A percentile compares a stretch with the other conserved stretches of the same genome.
These are phyloP conservation scores for Psidium friedrichsthalianum DNA, from an alignment of 345 rosid genomes.

Conservation along the genomic window DNA sequence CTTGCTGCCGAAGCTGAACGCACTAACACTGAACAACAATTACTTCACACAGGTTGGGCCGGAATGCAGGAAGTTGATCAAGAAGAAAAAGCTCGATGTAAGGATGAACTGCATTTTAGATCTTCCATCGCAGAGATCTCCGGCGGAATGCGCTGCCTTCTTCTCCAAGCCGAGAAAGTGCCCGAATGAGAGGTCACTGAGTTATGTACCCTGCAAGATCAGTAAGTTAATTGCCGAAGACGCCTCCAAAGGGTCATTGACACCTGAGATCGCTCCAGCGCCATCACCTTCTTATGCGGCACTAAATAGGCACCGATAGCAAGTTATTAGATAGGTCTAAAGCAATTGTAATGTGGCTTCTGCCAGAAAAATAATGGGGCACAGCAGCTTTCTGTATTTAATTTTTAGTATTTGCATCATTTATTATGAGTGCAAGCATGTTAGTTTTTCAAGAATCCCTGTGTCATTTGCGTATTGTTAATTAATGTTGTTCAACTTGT, in stretches of 20 bases:
- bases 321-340: not conserved
- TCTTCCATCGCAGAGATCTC: constrained; percentile 32
- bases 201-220: constrained; percentile 22
- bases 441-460: not conserved
- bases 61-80: constrained; percentile 25
- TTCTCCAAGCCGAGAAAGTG: constrained; percentile 12
- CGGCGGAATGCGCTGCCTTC: constrained; percentile 17
- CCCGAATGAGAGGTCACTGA: constrained; percentile 6
- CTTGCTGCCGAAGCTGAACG: constrained; percentile 18
- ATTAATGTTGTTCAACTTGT: not conserved
- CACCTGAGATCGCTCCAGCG: not conserved
- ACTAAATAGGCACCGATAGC: not conserved
- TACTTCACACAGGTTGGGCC: constrained; percentile 55
- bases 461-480: not conserved
- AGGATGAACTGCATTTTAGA: constrained; percentile 42
- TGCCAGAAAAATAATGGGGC: not conserved
- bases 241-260: not conserved
- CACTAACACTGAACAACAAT: constrained; percentile 23
- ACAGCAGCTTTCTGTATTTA: not conserved
- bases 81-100: constrained; percentile 20
- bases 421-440: not conserved
- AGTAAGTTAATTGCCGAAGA: not conserved
- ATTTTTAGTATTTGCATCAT: not conserved
- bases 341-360: not conserved
- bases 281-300: constrained; percentile 10